Conservation (phyloP, 371 early-diverging fungal species). For the Mucor mucedo region DNA sequence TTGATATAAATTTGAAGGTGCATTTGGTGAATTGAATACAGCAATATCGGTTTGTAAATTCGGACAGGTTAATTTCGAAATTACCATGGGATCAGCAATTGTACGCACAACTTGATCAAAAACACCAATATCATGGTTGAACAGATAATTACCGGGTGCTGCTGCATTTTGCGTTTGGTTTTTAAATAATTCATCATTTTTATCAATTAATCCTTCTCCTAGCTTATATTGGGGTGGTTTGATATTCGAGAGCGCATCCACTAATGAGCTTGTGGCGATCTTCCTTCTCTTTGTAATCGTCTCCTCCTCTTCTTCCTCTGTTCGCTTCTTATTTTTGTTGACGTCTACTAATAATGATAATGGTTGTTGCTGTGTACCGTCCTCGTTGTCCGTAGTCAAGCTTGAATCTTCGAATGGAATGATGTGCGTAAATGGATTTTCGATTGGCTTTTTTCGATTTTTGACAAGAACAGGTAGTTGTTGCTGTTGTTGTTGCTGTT, state of each 20-base stretch:
- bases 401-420: slow-evolving; percentile 59
- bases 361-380: slow-evolving; percentile 6
- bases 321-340: background rate
- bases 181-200: slow-evolving; percentile 34
- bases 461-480: slow-evolving; percentile 42
- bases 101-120: slow-evolving; percentile 41
- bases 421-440: slow-evolving; percentile 61
- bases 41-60: slow-evolving; percentile 50
- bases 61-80: slow-evolving; percentile 48
- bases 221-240: slow-evolving; percentile 23
- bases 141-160: slow-evolving; percentile 48
- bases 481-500: slow-evolving; percentile 12
- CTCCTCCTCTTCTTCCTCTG: slow-evolving; percentile 8
- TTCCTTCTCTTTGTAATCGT: slow-evolving; percentile 5
- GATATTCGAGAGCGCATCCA: slow-evolving; percentile 28
- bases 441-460: slow-evolving; percentile 44
- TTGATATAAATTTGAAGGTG: slow-evolving; percentile 7
- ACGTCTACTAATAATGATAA: slow-evolving; percentile 7
- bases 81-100: slow-evolving; percentile 43
- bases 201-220: slow-evolving; percentile 34
- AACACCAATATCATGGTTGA: slow-evolving; percentile 35
- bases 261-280: slow-evolving; percentile 10
- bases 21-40: slow-evolving; percentile 15
- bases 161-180: slow-evolving; percentile 44
- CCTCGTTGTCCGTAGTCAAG: slow-evolving; percentile 27